Evolutionary conservation across 1,139 yeast species (phyloP).

Genomic region (Saccharomyces pastorianus): DNA sequence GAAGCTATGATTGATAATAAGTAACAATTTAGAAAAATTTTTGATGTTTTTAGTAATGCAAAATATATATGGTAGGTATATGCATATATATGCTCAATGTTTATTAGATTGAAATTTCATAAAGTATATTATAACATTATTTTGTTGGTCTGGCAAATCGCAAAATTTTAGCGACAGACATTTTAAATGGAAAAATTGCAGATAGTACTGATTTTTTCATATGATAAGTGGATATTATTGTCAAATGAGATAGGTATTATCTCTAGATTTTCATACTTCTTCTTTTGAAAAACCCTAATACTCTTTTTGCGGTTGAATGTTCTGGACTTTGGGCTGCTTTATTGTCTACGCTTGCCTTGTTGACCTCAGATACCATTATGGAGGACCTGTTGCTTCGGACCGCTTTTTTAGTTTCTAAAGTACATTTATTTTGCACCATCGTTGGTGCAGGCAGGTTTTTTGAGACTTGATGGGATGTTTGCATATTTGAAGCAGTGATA

Average conservation of each 20-base stretch:
- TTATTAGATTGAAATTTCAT: not conserved
- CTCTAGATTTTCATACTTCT: constrained; percentile 45
- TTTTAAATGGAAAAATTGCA: not conserved
- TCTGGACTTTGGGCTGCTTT: constrained; percentile 11
- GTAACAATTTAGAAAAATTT: not conserved
- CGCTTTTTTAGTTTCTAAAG: not conserved
- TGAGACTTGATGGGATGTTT: not conserved
- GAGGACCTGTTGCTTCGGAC: constrained; percentile 13
- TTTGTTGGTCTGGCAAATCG: not conserved
- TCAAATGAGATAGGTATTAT: not conserved
- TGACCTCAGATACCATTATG: constrained; percentile 13
- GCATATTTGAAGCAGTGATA: not conserved
- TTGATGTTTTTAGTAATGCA: not conserved
- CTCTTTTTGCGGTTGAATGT: constrained; percentile 67
- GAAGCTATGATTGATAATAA: not conserved
- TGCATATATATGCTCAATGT: not conserved
- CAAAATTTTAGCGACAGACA: not conserved
- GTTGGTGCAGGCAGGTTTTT: not conserved
- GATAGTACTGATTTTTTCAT: not conserved
- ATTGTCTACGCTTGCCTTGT: not conserved
- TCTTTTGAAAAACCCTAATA: constrained; percentile 73
- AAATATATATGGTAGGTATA: not conserved
- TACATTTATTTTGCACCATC: not conserved
- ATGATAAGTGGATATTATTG: not conserved
- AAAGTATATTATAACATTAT: not conserved